Evolutionary conservation across 2,329 filamentous ascomycete species (phyloP).

Genomic region (Simplicillium aogashimaense): DNA sequence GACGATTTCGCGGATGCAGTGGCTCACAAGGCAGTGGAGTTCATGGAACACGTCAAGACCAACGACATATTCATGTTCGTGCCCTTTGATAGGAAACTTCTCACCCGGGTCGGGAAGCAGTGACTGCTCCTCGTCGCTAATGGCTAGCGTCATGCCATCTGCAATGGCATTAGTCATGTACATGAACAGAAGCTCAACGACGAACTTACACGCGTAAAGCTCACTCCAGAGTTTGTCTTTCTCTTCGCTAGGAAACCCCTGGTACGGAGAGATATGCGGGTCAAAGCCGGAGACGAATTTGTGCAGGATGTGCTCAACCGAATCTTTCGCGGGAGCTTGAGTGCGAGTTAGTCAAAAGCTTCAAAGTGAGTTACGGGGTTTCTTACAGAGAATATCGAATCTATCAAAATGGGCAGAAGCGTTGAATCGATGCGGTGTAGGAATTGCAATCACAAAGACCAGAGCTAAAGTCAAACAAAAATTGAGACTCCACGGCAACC

Average conservation of each 20-base stretch:
- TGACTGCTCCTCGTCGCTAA: neutral
- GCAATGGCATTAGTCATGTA: neutral
- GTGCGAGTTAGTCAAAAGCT: too few species aligned
- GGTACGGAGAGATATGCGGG: neutral
- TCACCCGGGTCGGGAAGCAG: slow-evolving; percentile 3
- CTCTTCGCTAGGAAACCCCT: slow-evolving; percentile 4
- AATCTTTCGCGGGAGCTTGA: too few species aligned
- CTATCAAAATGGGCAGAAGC: too few species aligned
- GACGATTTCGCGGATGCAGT: neutral
- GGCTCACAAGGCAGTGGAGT: slow-evolving; percentile 5
- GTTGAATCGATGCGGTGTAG: too few species aligned
- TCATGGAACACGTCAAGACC: slow-evolving; percentile 7
- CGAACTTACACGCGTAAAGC: slow-evolving; percentile 3
- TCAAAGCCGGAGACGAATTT: too few species aligned
- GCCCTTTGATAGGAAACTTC: neutral
- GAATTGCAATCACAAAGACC: too few species aligned
- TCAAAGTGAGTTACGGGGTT: too few species aligned
- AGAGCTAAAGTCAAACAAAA: too few species aligned
- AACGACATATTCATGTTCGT: slow-evolving; percentile 5
- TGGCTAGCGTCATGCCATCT: slow-evolving; percentile 4
- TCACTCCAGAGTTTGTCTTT: slow-evolving; percentile 5
- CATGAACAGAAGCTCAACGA: too few species aligned
- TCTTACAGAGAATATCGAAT: too few species aligned
- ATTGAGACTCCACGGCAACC: too few species aligned
- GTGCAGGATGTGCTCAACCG: too few species aligned